phyloP scores from a whole-genome alignment of 352 stramenopile genomes.

The Phytophthora sansomeana region DNA sequence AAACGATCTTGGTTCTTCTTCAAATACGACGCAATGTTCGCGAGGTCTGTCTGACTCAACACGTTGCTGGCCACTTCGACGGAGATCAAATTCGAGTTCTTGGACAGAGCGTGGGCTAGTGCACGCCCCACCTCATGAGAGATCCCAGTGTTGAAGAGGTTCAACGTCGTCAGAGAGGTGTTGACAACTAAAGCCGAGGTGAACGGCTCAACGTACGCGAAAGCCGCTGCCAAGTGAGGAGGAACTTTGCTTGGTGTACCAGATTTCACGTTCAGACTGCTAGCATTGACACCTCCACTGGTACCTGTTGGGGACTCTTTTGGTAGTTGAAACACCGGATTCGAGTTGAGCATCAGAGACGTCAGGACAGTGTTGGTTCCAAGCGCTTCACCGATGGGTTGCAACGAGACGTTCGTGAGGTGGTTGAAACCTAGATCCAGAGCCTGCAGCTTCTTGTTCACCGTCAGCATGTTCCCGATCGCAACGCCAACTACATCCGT shows the following conservation, averaged over 20 bases:
- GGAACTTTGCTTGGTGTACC: constrained; percentile 19
- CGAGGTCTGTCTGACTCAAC: constrained; percentile 56
- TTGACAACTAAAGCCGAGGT: constrained; percentile 45
- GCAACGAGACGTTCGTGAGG: constrained; percentile 50
- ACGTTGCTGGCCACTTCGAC: constrained; percentile 62
- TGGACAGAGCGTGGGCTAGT: constrained; percentile 51
- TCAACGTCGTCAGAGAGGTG: constrained; percentile 56
- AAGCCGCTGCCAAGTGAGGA: constrained; percentile 20
- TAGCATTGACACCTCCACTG: constrained; percentile 5
- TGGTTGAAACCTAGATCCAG: constrained; percentile 70
- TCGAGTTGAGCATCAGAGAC: constrained; percentile 68
- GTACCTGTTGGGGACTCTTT: constrained; percentile 29
- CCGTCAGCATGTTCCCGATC: constrained; percentile 60
- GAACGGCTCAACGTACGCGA: constrained; percentile 49
- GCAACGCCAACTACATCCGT: constrained; percentile 48
- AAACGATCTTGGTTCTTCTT: constrained; percentile 54
- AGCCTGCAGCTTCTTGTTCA: constrained; percentile 58
- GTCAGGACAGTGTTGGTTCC: constrained; percentile 56
- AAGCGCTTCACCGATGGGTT: constrained; percentile 48
- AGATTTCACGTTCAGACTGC: constrained; percentile 4
- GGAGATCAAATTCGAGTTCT: constrained; percentile 58
- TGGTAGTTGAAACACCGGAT: constrained; percentile 47
- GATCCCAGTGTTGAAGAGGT: constrained; percentile 71
- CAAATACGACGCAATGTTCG: constrained; percentile 46
- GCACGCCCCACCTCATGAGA: constrained; percentile 54